Evolutionary conservation across 352 stramenopile genomes (phyloP).

Genomic region (Globisporangium barbulae): DNA sequence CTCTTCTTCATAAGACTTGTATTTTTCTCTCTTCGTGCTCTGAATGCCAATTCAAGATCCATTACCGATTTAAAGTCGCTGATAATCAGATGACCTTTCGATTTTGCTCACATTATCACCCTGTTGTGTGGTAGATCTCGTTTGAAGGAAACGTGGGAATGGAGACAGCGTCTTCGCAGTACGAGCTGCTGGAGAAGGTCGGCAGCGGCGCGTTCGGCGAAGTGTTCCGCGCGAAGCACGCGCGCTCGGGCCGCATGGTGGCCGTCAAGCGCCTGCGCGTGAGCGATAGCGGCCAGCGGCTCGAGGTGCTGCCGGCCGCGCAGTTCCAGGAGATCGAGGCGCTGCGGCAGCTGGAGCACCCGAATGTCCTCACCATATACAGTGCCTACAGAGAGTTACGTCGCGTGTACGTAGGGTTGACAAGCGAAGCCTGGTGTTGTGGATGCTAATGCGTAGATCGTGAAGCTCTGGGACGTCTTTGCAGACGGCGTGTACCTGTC

Average conservation of each 20-base stretch:
- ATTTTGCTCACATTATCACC: neutral
- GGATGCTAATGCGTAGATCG: constrained; percentile 29
- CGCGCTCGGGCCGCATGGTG: constrained; percentile 34
- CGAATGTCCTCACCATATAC: constrained; percentile 33
- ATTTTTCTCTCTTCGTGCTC: no score
- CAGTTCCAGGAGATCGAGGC: constrained; percentile 79
- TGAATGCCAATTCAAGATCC: no score
- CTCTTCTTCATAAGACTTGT: no score
- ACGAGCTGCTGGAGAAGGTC: constrained; percentile 62
- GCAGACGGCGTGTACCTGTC: constrained; percentile 52
- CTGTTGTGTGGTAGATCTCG: no score
- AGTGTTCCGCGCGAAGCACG: constrained; percentile 51
- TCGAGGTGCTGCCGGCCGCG: constrained; percentile 44
- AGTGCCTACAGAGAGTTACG: neutral
- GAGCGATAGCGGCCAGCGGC: constrained; percentile 36
- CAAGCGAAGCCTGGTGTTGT: neutral
- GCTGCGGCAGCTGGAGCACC: constrained; percentile 67
- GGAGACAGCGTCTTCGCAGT: constrained; percentile 23
- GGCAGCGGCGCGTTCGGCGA: constrained; percentile 71
- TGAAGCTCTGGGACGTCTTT: constrained; percentile 61
- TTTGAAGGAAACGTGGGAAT: neutral
- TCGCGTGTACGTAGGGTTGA: neutral
- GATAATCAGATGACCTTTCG: neutral
- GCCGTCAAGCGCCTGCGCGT: constrained; percentile 65
- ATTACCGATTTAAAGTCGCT: no score